Evolutionary conservation across 2,329 filamentous ascomycete species (phyloP).

Genomic region (Apiospora saccharicola): DNA sequence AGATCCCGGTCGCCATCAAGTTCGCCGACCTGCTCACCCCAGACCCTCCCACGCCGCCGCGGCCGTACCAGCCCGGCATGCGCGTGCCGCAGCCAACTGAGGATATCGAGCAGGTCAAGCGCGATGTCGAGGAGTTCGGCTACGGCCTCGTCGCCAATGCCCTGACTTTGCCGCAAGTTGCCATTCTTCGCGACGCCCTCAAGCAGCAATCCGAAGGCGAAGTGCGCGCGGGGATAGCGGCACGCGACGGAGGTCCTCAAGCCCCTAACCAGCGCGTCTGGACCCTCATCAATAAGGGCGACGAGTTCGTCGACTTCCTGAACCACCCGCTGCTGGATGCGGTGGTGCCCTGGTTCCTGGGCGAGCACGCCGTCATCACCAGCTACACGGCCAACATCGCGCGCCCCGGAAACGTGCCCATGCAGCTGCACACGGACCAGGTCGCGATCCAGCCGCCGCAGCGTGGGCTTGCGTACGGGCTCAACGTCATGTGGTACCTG

Average conservation of each 20-base stretch:
- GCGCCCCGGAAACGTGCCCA: conserved; percentile 37
- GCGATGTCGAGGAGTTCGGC: conserved; percentile 37
- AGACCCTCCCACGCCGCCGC: conserved; percentile 31
- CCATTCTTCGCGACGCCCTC: background rate
- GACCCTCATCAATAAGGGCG: conserved; percentile 29
- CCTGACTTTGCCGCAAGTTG: background rate
- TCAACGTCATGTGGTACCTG: conserved; percentile 38
- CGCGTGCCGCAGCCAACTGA: conserved; percentile 45
- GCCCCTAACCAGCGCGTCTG: conserved; percentile 33
- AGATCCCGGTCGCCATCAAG: conserved; percentile 35
- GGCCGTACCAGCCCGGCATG: conserved; percentile 37
- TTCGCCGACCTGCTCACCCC: conserved; percentile 38
- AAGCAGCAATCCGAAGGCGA: conserved; percentile 4
- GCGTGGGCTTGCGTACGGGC: conserved; percentile 36
- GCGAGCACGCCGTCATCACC: conserved; percentile 39
- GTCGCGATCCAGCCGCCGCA: conserved; percentile 37
- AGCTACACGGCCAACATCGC: conserved; percentile 43
- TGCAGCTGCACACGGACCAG: conserved; percentile 41
- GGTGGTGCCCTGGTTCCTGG: conserved; percentile 38
- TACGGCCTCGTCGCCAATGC: conserved; percentile 31
- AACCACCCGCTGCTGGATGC: conserved; percentile 39
- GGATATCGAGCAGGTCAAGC: conserved; percentile 39
- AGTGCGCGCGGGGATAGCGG: conserved; percentile 27
- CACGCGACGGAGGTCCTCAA: background rate
- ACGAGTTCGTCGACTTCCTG: conserved; percentile 35